Evolutionary conservation across 345 rosid species (phyloP).

Genomic region (Nasturtium officinale): DNA sequence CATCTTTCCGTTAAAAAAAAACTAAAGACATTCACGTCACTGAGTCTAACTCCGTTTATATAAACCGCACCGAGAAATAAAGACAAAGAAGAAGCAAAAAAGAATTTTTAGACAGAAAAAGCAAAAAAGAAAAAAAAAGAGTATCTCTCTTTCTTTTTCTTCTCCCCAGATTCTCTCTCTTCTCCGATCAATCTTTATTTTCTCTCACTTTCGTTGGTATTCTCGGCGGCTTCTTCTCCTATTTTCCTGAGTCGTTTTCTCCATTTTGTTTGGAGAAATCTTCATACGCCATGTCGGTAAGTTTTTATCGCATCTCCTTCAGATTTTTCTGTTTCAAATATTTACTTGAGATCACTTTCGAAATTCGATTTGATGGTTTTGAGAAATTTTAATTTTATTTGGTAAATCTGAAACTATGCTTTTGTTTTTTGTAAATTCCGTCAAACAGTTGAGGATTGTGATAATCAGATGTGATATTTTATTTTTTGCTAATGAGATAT

Average conservation of each 20-base stretch:
- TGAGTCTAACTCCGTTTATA: conserved; percentile 42
- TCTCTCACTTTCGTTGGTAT: conserved; percentile 45
- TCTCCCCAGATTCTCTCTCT: conserved; percentile 39
- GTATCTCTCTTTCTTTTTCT: conserved; percentile 32
- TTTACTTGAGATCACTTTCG: conserved; percentile 5
- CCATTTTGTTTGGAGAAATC: conserved; percentile 32
- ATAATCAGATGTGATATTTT: conserved; percentile 19
- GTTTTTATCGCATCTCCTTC: conserved; percentile 8
- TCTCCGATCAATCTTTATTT: conserved; percentile 33
- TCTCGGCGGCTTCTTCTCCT: conserved; percentile 42
- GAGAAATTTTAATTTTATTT: conserved; percentile 20
- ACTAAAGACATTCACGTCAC: conserved; percentile 41
- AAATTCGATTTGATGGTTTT: conserved; percentile 25
- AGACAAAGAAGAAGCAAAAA: conserved; percentile 6
- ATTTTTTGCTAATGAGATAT: conserved; percentile 19
- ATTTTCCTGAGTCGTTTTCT: not conserved
- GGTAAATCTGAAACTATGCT: conserved; percentile 7
- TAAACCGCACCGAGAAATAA: conserved; percentile 30
- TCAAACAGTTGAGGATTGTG: not conserved
- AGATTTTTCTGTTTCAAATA: too few species aligned
- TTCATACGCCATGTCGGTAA: conserved; percentile 44
- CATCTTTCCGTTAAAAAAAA: conserved; percentile 34
- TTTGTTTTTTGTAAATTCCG: not conserved
- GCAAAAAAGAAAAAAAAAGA: not conserved
- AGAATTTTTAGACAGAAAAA: not conserved